Percentiles rank a stretch among this genome's conserved stretches.
These are phyloP conservation scores for Orychophragmus violaceus DNA, from an alignment of 345 rosid genomes.

Conservation along the genomic window DNA sequence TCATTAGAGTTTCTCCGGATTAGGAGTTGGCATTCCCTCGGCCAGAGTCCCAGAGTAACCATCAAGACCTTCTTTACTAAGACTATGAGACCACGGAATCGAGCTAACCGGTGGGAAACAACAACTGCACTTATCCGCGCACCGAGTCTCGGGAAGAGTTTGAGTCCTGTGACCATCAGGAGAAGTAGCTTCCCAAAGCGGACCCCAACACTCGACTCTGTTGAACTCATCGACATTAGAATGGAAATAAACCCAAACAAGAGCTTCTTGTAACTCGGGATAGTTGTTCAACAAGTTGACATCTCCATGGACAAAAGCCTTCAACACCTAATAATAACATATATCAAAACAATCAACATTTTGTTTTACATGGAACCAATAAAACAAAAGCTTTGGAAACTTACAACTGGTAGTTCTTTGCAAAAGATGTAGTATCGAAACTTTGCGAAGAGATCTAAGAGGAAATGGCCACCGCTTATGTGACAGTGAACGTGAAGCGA, in stretches of 20 bases:
- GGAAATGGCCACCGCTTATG: conserved; percentile 94
- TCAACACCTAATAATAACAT: conserved; percentile 56
- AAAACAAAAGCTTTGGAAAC: neutral
- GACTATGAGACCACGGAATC: conserved; percentile 44
- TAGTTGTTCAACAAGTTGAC: conserved; percentile 58
- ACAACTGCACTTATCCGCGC: conserved; percentile 43
- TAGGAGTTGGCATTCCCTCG: conserved; percentile 14
- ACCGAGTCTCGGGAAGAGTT: conserved; percentile 16
- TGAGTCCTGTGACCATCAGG: conserved; percentile 22
- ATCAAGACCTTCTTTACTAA: neutral
- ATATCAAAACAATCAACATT: neutral
- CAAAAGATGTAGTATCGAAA: conserved; percentile 83
- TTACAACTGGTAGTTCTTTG: conserved; percentile 94
- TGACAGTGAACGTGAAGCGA: conserved; percentile 97
- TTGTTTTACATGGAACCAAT: neutral
- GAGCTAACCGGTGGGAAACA: conserved; percentile 64
- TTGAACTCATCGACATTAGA: conserved; percentile 78
- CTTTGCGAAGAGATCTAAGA: conserved; percentile 58
- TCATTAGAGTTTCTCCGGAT: conserved; percentile 25
- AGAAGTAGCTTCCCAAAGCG: conserved; percentile 49
- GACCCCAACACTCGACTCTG: conserved; percentile 88
- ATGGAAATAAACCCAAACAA: conserved; percentile 91
- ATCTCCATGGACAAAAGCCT: conserved; percentile 88
- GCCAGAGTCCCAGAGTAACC: conserved; percentile 5
- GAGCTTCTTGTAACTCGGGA: conserved; percentile 79